A percentile compares a stretch with the other conserved stretches of the same genome.
Evolutionary conservation across 1,139 yeast genomes (phyloP).

Genomic region (Geotrichum klebahnii): DNA sequence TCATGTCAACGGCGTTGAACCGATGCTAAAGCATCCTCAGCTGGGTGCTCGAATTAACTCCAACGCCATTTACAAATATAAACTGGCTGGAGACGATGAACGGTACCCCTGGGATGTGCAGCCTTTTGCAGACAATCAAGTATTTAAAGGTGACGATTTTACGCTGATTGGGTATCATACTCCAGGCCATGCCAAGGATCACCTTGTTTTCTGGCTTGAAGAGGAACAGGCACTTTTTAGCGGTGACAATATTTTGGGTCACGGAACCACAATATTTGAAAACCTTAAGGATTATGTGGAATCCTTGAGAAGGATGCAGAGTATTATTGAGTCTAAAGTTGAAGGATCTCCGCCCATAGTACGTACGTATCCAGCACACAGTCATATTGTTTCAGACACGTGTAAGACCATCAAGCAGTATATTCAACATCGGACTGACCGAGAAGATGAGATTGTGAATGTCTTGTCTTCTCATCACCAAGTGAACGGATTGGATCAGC

Average conservation of each 20-base stretch:
- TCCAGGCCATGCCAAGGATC: conserved; percentile 44
- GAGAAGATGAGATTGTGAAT: conserved; percentile 37
- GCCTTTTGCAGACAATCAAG: conserved; percentile 33
- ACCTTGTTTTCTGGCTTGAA: conserved; percentile 37
- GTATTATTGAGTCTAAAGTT: conserved; percentile 22
- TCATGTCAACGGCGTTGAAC: conserved; percentile 38
- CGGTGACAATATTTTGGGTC: conserved; percentile 43
- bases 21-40: conserved; percentile 23
- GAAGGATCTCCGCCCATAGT: conserved; percentile 10
- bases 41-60: conserved; percentile 13
- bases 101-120: conserved; percentile 19
- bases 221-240: conserved; percentile 39
- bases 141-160: conserved; percentile 35
- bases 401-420: conserved; percentile 35
- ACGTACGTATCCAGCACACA: conserved; percentile 42
- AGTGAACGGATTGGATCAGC: conserved; percentile 11
- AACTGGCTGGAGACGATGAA: conserved; percentile 15
- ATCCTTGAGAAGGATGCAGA: conserved; percentile 34
- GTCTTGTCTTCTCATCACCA: conserved; percentile 22
- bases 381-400: conserved; percentile 38
- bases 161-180: conserved; percentile 36
- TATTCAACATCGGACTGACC: conserved; percentile 37
- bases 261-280: conserved; percentile 40
- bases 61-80: conserved; percentile 17
- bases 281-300: conserved; percentile 36